phyloP scores from a whole-genome alignment of 495 filamentous ascomycete genomes.

The Alectoria sarmentosa region DNA sequence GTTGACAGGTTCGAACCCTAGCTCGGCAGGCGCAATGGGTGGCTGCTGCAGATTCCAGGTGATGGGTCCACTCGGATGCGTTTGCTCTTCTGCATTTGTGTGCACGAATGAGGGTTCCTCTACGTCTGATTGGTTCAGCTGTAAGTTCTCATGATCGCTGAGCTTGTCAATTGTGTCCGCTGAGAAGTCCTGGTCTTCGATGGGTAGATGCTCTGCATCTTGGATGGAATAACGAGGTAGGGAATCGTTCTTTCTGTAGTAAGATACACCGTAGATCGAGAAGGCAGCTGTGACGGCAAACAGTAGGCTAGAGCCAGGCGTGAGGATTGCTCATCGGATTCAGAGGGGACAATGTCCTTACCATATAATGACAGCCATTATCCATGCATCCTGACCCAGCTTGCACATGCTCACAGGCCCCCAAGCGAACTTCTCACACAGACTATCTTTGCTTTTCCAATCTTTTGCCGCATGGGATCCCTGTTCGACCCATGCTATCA shows the following conservation, averaged over 20 bases:
- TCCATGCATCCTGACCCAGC: conserved; percentile 71
- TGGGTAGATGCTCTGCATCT: conserved; percentile 39
- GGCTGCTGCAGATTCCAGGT: conserved; percentile 8
- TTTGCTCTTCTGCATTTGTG: conserved; percentile 3
- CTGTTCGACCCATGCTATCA: conserved; percentile 60
- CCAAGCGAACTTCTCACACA: conserved; percentile 48
- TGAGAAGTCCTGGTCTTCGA: conserved; percentile 49
- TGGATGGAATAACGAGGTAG: conserved; percentile 60
- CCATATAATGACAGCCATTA: conserved; percentile 74
- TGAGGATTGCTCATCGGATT: neutral
- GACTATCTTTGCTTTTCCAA: conserved; percentile 25
- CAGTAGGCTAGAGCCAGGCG: conserved; percentile 49
- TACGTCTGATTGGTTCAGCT: neutral
- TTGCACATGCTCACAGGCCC: conserved; percentile 54
- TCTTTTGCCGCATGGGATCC: conserved; percentile 32
- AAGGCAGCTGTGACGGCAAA: conserved; percentile 66
- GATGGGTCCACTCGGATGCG: conserved; percentile 1
- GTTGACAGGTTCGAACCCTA: conserved; percentile 37
- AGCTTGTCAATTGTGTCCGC: conserved; percentile 44
- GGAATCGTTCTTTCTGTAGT: conserved; percentile 69
- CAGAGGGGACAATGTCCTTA: conserved; percentile 38
- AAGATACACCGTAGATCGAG: conserved; percentile 68
- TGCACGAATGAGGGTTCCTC: neutral
- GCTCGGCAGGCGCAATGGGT: conserved; percentile 30
- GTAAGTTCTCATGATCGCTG: conserved; percentile 39